phyloP scores from a whole-genome alignment of 192 early-diverging fungal genomes.

The Backusella morwellensis region DNA sequence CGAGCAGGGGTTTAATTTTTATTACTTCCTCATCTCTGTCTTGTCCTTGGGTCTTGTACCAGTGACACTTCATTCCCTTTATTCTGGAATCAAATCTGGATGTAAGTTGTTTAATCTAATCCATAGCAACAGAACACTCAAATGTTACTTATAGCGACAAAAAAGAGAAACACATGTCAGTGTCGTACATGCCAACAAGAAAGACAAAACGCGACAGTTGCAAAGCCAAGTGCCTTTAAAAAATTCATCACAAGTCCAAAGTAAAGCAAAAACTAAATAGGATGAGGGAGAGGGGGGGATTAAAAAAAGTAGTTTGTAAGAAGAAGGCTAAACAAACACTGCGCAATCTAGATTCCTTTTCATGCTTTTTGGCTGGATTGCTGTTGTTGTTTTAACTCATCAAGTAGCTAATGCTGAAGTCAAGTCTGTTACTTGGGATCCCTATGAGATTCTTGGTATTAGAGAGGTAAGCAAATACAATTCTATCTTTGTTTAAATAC shows the following conservation, averaged over 20 bases:
- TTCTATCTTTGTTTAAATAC: not conserved
- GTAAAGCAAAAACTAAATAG: not conserved
- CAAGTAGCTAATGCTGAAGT: conserved; percentile 64
- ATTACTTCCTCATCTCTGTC: conserved; percentile 89
- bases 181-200: conserved; percentile 24
- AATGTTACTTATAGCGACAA: not conserved
- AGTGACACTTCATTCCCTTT: conserved; percentile 46
- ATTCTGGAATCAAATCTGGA: conserved; percentile 6
- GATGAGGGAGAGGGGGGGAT: no score
- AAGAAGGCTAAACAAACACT: no score
- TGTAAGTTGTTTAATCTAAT: conserved; percentile 3
- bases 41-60: conserved; percentile 84
- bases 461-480: conserved; percentile 43
- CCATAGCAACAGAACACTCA: not conserved
- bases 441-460: conserved; percentile 90
- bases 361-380: conserved; percentile 63
- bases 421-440: conserved; percentile 74
- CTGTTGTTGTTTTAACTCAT: conserved; percentile 65
- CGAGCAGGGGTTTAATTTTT: conserved; percentile 91
- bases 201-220: conserved; percentile 6
- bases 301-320: no score
- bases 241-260: conserved; percentile 19
- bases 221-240: conserved; percentile 11
- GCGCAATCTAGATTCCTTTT: conserved; percentile 32
- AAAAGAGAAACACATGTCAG: conserved; percentile 17